These are phyloP conservation scores for Cyclostephanos tholiformis DNA, from an alignment of 108 stramenopile species.

Conservation along the genomic window DNA sequence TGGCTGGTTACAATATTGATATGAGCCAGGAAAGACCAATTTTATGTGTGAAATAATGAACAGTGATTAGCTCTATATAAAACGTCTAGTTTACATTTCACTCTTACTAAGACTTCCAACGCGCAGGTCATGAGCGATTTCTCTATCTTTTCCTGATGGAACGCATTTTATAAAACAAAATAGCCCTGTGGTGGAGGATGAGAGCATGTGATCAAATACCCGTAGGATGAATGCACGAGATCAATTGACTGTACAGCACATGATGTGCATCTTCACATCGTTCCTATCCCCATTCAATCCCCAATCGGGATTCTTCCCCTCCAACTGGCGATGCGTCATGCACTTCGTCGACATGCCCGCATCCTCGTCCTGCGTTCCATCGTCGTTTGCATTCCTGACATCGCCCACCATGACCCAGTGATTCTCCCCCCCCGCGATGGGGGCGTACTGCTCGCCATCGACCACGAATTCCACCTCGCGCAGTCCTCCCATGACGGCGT, in stretches of 20 bases:
- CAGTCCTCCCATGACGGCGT: slow-evolving; percentile 1
- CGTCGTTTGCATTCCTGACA: background rate
- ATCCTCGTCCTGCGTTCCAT: background rate
- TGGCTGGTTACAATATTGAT: background rate
- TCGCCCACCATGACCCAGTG: slow-evolving; percentile 12
- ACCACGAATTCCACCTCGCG: background rate
- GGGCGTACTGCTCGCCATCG: slow-evolving; percentile 6
- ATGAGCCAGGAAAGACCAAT: no score
- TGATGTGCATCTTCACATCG: slow-evolving; percentile 6
- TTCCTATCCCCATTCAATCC: slow-evolving; percentile 8
- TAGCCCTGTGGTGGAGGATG: no score
- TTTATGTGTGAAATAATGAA: no score
- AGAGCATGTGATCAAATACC: no score
- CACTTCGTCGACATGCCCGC: background rate
- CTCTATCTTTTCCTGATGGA: no score
- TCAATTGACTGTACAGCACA: no score
- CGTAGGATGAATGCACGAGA: no score
- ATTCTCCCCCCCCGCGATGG: background rate
- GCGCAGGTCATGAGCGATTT: no score
- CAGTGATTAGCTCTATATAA: no score
- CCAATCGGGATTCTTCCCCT: slow-evolving; percentile 11
- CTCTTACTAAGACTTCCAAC: no score
- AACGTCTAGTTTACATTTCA: no score
- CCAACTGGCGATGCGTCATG: slow-evolving; percentile 11
- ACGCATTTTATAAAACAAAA: no score